Evolutionary conservation across 106 monocot species (phyloP).

Genomic region (Apostasia shenzhenica): DNA sequence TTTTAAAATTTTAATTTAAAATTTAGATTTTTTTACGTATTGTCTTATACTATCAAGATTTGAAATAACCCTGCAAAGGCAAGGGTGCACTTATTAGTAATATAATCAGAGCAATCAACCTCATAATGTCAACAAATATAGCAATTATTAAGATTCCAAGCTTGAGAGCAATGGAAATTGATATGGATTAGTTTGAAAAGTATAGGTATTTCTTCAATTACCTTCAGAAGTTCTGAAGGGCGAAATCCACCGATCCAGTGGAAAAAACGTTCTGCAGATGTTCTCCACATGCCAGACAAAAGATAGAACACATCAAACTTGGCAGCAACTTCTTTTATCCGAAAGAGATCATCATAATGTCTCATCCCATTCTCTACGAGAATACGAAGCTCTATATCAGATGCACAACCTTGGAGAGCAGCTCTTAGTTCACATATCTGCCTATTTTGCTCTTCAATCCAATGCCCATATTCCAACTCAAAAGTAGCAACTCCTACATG

Average conservation of each 20-base stretch:
- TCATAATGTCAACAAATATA: no score
- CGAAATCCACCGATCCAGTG: slow-evolving; percentile 98
- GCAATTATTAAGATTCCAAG: no score
- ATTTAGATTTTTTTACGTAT: no score
- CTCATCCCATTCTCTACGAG: slow-evolving; percentile 65
- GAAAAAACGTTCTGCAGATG: slow-evolving; percentile 69
- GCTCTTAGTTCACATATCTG: slow-evolving; percentile 55
- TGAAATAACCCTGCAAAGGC: no score
- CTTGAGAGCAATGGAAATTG: no score
- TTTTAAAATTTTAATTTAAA: no score
- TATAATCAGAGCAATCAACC: no score
- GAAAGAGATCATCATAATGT: slow-evolving; percentile 67
- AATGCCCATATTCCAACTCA: slow-evolving; percentile 76
- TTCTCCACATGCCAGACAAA: slow-evolving; percentile 90
- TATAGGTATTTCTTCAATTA: slow-evolving; percentile 11
- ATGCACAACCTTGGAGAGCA: slow-evolving; percentile 51
- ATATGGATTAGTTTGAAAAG: background rate
- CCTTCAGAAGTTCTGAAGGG: slow-evolving; percentile 91
- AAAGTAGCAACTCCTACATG: slow-evolving; percentile 61
- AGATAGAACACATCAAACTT: slow-evolving; percentile 88
- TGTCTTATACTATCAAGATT: no score
- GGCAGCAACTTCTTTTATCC: slow-evolving; percentile 62
- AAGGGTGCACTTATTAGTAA: no score
- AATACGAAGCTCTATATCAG: slow-evolving; percentile 69
- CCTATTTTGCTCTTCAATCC: slow-evolving; percentile 84